phyloP scores from a whole-genome alignment of 441 rosid species.

The Corymbia calophylla region DNA sequence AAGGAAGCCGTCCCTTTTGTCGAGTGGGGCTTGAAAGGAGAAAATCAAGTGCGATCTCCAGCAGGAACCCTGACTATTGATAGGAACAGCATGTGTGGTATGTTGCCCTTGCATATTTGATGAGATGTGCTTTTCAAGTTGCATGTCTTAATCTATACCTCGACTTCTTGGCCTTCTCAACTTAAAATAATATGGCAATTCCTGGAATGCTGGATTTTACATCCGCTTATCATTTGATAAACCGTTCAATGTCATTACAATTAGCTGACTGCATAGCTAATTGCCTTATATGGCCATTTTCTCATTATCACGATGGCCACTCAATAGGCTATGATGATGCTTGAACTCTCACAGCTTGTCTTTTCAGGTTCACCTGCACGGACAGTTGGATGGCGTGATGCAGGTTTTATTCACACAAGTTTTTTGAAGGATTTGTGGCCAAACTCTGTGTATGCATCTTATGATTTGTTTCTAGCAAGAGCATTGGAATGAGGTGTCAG shows the following conservation, averaged over 20 bases:
- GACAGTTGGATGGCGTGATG: slow-evolving; percentile 94
- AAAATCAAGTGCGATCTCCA: slow-evolving; percentile 35
- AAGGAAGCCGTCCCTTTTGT: slow-evolving; percentile 75
- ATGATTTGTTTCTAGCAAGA: background rate
- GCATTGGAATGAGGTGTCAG: background rate
- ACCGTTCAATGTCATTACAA: background rate
- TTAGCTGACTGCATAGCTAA: background rate
- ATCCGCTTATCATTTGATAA: background rate
- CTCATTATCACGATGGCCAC: background rate
- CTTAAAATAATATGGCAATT: background rate
- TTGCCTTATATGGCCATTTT: background rate
- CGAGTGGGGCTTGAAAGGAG: slow-evolving; percentile 61
- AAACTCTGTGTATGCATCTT: slow-evolving; percentile 42
- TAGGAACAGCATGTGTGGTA: slow-evolving; percentile 90
- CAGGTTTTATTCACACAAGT: slow-evolving; percentile 88
- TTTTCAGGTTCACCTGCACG: slow-evolving; percentile 78
- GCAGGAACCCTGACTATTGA: slow-evolving; percentile 81
- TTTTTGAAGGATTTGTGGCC: slow-evolving; percentile 93
- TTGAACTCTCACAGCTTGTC: background rate
- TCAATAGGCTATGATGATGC: background rate
- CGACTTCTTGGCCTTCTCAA: background rate
- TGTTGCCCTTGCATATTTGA: slow-evolving; percentile 3
- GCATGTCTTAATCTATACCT: background rate
- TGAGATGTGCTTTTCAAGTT: background rate
- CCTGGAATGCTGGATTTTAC: background rate